Base-by-base conservation (phyloP, 805 yeast genomes). In the Candida patagonica region DNA sequence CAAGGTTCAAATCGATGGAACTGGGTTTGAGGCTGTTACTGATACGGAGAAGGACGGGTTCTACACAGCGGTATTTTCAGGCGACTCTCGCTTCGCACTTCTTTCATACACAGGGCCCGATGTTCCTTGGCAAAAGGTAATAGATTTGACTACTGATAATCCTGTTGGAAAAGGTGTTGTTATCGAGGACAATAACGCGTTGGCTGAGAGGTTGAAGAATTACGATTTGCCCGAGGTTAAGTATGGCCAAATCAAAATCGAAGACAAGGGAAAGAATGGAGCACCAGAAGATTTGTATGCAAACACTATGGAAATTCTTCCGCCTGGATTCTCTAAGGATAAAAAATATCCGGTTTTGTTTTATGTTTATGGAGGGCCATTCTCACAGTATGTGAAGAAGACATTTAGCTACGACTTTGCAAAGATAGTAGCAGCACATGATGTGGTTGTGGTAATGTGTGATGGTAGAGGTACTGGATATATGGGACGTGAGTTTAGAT, bases 381-480 rank as follows among this genome's bases (percentile, higher is more conserved):
- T 87, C 26, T 82, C 95, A 5, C 97, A 92, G 59, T 67, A 74
- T 40, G 96, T 89, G 5, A 64, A 69, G 31, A 76, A 81, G 46
- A 55, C 64, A 10, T 86, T 76, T 53, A 55, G 71, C 0, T 62
- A 81, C 24, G 68, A 72, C 6, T 88, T 86, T 60, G 81, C 88
- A 45, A 73, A 81, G 22, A 78, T 83, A 8, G 73, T 82, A 30
- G 80, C 95, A 0, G 74, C 95, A 1, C 66, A 83, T 46, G 71
- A 80, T 52, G 85, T 94, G 2, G 73, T 92, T 36, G 95, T 92
- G 6, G 95, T 92, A 1, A 83, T 95, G 1, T 94, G 92, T 3
- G 98, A 92, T 61, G 97, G 97, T 0, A 74, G 98, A 51, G 98
- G 98, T 23, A 92, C 98, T 1, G 97, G 96, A 0, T 84, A 69